Evolutionary conservation across 225 moss, liverwort and hornwort species (phyloP), one percentile per base, ranked within the genome.

Genomic region (Lunularia cruciata): DNA sequence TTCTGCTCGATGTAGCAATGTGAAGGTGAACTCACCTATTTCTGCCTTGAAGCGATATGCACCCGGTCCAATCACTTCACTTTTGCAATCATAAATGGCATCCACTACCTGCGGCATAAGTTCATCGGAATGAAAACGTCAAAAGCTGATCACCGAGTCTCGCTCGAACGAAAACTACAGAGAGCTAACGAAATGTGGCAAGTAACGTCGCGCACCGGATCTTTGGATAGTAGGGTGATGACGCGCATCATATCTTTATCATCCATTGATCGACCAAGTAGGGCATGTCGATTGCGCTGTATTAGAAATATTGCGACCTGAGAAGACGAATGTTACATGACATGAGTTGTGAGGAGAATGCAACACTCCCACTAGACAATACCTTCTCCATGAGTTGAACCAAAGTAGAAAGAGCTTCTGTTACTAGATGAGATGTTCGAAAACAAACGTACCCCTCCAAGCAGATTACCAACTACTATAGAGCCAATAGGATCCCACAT

Each of bases 401-500:
- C 37, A 61, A 25, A 3, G 3, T 2, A 59, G 6, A 23, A 20
- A 25, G 20, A 9, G 8, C 13, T 9, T 3, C 8, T 19, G 47
- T 5, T 32, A 19, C n/a, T 4, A 64, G 31, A 8, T 46, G 32
- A n/a, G n/a, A n/a, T n/a, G n/a, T n/a, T n/a, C n/a, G n/a, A n/a
- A n/a, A n/a, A n/a, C n/a, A n/a, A n/a, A 59, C 88, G 79, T 79
- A 99, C 98, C 86, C 82, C 98, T 76, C 93, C 98, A 75, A 99
- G 98, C 81, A 99, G 70, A 79, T 93, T 91, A 69, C 98, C 98
- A 40, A 99, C 98, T 80, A 99, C 77, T 63, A 99, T 93, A 49
- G 98, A 99, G 65, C 98, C 98, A 76, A 99, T 86, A 58, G 98
- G 93, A 80, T 98, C 98, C 98, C 98, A 98, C 12, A 98, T 83